A percentile compares a stretch with the other conserved stretches of the same genome.
Conservation (phyloP, 148 eudicot genomes). For the Gaultheria prostrata region DNA sequence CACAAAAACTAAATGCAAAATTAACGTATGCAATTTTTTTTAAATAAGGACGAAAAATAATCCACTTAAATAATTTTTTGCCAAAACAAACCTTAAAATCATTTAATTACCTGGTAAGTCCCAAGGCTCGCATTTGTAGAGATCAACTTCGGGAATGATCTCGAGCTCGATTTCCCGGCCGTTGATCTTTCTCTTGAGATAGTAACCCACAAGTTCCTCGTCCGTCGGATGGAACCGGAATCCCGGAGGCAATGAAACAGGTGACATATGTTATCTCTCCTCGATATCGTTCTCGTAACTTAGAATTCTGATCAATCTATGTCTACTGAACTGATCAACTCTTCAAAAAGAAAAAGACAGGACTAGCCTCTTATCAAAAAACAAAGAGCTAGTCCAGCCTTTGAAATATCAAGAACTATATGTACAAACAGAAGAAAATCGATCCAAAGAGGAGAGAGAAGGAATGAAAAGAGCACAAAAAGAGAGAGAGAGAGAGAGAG, state of each 20-base stretch:
- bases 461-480: conserved; percentile 35
- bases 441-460: too few relatives aligned
- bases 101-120: conserved; percentile 62
- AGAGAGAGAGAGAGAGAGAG: conserved; percentile 18
- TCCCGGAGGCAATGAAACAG: conserved; percentile 86
- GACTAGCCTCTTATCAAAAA: conserved; percentile 16
- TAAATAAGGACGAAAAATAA: too few relatives aligned
- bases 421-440: background rate
- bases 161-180: conserved; percentile 68
- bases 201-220: conserved; percentile 78
- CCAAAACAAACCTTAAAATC: too few relatives aligned
- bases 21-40: too few relatives aligned
- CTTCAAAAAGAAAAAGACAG: background rate
- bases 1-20: too few relatives aligned
- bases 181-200: conserved; percentile 75
- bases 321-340: conserved; percentile 5
- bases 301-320: background rate
- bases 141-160: conserved; percentile 86
- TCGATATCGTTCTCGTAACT: background rate
- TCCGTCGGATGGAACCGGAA: conserved; percentile 84
- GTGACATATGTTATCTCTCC: conserved; percentile 42
- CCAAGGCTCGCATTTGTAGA: conserved; percentile 92
- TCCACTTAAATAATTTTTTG: too few relatives aligned
- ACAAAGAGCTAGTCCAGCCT: conserved; percentile 18
- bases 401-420: conserved; percentile 7